Base-by-base conservation (phyloP, 2,329 filamentous ascomycete genomes). In the Elsinoe arachidis region DNA sequence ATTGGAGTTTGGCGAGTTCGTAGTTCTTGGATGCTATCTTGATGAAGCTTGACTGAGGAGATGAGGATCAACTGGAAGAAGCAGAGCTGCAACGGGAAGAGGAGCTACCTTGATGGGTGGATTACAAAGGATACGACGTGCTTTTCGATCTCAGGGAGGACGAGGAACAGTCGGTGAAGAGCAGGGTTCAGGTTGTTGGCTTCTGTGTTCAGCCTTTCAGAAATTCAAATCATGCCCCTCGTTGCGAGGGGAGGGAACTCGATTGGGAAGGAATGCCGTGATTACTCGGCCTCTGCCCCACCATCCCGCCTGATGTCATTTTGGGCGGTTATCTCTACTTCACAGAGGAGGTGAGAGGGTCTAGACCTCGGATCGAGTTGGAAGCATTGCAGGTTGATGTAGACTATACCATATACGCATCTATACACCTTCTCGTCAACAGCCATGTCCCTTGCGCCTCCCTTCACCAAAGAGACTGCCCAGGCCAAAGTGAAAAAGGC, bases 401-500 rank as follows among this genome's bases (percentile, higher is more conserved):
- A 30, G 26, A 30, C 26, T 30, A 30, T 7, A 7, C 26, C 9
- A 30, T 30, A 5, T 7, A 30, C 26, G 7, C 7, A 4, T 9
- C 7, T 30, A 30, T 30, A 30, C 26, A 9, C 26, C 26, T 9
- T 30, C 26, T 30, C 26, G 3, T 30, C 26, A 9, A 30, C 9
- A 30, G 26, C 7, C 34, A 76, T 76, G 74, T 74, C 74, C 46
- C 69, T 74, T 21, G 64, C 80, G 59, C 89, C 90, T 3, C 89
- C 89, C 0, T 95, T 90, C 69, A 92, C 83, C 3, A 75, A 80
- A 21, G 85, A 88, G 67, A 85, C 83, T 1, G 90, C 90, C 1
- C 74, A 74, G 14, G 75, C 78, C 59, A 95, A 95, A 69, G 89
- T 95, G 61, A 95, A 95, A 73, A 85, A 84, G 15, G 89, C 88